Conservation (phyloP, 2,329 filamentous ascomycete genomes). For the Periconia digitata region DNA sequence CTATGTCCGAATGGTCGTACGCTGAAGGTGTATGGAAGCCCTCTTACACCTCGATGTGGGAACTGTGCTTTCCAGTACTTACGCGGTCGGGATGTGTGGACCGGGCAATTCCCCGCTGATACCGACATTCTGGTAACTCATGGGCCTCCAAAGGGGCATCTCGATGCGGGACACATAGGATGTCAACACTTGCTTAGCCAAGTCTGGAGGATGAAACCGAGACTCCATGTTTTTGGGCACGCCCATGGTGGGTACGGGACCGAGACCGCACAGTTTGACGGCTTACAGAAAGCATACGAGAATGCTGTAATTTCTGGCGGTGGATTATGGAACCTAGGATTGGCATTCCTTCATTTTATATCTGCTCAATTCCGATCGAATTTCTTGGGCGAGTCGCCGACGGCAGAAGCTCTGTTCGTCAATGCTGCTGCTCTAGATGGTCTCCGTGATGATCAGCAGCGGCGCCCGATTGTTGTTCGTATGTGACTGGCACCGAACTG, state of each 20-base stretch:
- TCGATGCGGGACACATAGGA: slow-evolving; percentile 61
- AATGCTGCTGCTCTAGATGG: slow-evolving; percentile 6
- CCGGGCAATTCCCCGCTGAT: slow-evolving; percentile 63
- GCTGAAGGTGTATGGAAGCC: slow-evolving; percentile 73
- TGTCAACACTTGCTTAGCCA: slow-evolving; percentile 69
- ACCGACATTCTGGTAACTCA: slow-evolving; percentile 80
- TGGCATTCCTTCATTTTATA: slow-evolving; percentile 1
- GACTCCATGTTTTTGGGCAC: slow-evolving; percentile 79
- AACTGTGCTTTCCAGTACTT: slow-evolving; percentile 78
- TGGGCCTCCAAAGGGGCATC: slow-evolving; percentile 72
- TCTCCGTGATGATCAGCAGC: background rate
- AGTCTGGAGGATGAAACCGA: slow-evolving; percentile 69
- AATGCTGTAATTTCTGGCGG: slow-evolving; percentile 2
- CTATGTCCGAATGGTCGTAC: slow-evolving; percentile 41
- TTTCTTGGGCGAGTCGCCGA: background rate
- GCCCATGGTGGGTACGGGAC: slow-evolving; percentile 61
- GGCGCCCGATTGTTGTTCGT: background rate
- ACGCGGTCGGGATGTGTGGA: slow-evolving; percentile 62
- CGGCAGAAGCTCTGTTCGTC: slow-evolving; percentile 3
- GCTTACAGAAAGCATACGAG: slow-evolving; percentile 7
- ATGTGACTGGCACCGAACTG: no score
- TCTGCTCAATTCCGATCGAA: no score
- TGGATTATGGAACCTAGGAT: slow-evolving; percentile 1
- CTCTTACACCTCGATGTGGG: slow-evolving; percentile 72
- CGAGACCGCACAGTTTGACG: slow-evolving; percentile 3